These are phyloP conservation scores for Tuber umbilicatum DNA, from an alignment of 495 filamentous ascomycete species.

Conservation along the genomic window DNA sequence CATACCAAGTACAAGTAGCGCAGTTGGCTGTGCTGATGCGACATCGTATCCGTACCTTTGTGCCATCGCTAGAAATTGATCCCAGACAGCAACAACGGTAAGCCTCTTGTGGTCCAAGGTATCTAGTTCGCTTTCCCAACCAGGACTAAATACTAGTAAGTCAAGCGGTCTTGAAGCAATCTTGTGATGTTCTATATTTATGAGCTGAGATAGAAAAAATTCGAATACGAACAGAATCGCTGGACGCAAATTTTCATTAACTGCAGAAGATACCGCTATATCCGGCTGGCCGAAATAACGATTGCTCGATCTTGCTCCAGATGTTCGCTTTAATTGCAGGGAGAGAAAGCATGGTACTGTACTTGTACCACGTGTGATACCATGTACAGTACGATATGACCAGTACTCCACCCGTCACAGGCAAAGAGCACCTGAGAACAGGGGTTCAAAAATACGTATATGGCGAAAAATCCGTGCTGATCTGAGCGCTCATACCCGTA, in stretches of 20 bases:
- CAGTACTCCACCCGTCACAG: neutral
- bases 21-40: neutral
- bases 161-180: neutral
- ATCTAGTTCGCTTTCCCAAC: neutral
- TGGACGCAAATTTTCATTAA: neutral
- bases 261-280: neutral
- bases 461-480: neutral
- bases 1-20: too few relatives aligned
- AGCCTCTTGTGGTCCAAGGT: neutral
- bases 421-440: neutral
- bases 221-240: neutral
- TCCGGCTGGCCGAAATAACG: neutral
- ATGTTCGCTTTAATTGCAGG: neutral
- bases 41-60: neutral
- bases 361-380: neutral
- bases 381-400: neutral
- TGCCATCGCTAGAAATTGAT: neutral
- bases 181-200: neutral
- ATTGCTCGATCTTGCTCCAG: neutral
- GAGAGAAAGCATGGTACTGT: neutral
- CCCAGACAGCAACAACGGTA: neutral
- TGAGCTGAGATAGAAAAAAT: neutral
- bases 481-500: neutral
- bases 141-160: neutral
- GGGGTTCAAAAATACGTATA: neutral